Evolutionary conservation across 1,284 basidiomycete genomes (phyloP), one percentile per base, ranked within the genome.

Genomic region (Blastosporella zonata): DNA sequence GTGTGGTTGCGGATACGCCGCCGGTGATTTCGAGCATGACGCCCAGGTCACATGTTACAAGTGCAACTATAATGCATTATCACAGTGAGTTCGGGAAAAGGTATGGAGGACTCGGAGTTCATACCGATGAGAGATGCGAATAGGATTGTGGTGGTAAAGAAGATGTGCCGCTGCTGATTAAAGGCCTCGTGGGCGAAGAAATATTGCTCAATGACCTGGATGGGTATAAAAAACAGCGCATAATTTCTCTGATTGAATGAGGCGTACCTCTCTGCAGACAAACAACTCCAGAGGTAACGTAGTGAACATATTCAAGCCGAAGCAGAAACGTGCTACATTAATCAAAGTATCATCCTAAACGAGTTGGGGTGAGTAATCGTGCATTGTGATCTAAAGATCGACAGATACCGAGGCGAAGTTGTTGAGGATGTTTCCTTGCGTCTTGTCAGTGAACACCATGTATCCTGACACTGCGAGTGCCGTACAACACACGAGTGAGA

Each of bases 241-340:
- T 7, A 21, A 1, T 43, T 28, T 13, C 23, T 17, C 15, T 4
- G n/a, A n/a, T 25, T 7, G n/a, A 36, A 18, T 18, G 29, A 29
- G 43, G 35, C 62, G 54, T 51, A 88, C 92, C 75, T 97, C 93
- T 71, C 93, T 79, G 62, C 94, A 97, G 12, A 97, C 93, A 63
- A 97, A 97, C 17, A 93, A 75, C 62, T 97, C 93, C 41, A 97
- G 74, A 0, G 93, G 93, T 15, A 95, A 79, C 0, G 96, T 99
- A 1, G 95, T 97, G 60, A 97, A 96, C 96, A 99, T 99, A 69
- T 99, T 99, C 53, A 96, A 69, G 3, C 96, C 96, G 62, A 99
- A 98, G 61, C 90, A 93, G 60, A 97, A 92, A 18, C 95, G 81
- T 5, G 96, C 96, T 46, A 98, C 77, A 64, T 98, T 96, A 68